Evolutionary conservation across 1,284 basidiomycete species (phyloP), one percentile per base, ranked within the genome.

Genomic region (Apiotrichum gamsii): DNA sequence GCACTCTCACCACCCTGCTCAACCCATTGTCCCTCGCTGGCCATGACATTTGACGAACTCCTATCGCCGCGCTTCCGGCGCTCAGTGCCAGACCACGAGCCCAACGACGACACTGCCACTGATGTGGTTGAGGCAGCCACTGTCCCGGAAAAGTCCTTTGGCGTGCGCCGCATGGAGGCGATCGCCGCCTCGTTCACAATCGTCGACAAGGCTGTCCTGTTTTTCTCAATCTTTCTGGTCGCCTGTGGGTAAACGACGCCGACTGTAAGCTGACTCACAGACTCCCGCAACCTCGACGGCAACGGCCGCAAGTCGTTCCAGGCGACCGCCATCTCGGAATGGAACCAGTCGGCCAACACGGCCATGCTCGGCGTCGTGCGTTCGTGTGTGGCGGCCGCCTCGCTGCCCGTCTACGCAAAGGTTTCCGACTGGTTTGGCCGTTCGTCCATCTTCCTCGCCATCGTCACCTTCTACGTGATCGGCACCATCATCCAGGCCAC

Each of bases 311-410:
- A 28, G 25, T 28, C 50, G 21, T 47, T 41, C 42, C 50, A 52
- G 39, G 13, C 42, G 3, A 37, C 38, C 3, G 50, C 50, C 16
- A 29, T 52, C 11, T 25, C 32, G 1, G 21, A 29, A 3, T 52
- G 45, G 45, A 44, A 47, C 31, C 29, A 33, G 0, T 45, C 50
- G 4, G 45, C 33, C 19, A 41, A 47, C 18, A 24, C 39, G 1
- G 32, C 50, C 1, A 47, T 33, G 11, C 38, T 52, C 29, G 33
- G 33, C 18, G 50, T 52, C 15, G 39, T 35, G 21, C 45, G 45
- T 33, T 70, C 73, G 1, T 74, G 77, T 60, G 73, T 77, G 46
- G 74, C 81, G 43, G 80, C 64, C 25, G 58, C 64, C 8, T 59
- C 47, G 32, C 65, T 70, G 41, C 69, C 69, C 8, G 57, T 60